Percentiles rank a stretch among this genome's conserved stretches.
phyloP scores from a whole-genome alignment of 352 stramenopile species.

The Pythium apleroticum region DNA sequence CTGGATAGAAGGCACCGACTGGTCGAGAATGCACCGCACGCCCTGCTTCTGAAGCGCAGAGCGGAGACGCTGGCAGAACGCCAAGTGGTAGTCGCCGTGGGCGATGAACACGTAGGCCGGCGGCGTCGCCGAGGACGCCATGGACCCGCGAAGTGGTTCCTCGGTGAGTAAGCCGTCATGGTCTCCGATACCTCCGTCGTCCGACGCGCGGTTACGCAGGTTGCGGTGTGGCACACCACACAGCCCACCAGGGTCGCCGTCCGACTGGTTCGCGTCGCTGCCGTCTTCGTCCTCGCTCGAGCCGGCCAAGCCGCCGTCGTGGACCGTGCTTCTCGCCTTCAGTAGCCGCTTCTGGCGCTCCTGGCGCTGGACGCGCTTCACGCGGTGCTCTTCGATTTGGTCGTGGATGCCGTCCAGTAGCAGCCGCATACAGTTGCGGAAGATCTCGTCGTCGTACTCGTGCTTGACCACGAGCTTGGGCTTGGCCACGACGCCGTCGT shows the following conservation, averaged over 20 bases:
- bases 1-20: slow-evolving; percentile 50
- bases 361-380: slow-evolving; percentile 44
- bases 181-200: background rate
- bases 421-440: slow-evolving; percentile 60
- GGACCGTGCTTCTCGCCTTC: slow-evolving; percentile 24
- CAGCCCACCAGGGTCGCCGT: slow-evolving; percentile 13
- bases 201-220: slow-evolving; percentile 5
- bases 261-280: slow-evolving; percentile 9
- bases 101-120: slow-evolving; percentile 68
- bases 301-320: slow-evolving; percentile 9
- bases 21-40: slow-evolving; percentile 59
- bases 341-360: slow-evolving; percentile 33
- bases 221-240: slow-evolving; percentile 7
- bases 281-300: slow-evolving; percentile 25
- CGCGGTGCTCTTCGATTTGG: slow-evolving; percentile 78
- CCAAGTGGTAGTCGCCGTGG: slow-evolving; percentile 69
- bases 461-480: slow-evolving; percentile 29
- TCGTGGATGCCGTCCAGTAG: slow-evolving; percentile 81
- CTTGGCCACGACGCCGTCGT: slow-evolving; percentile 16
- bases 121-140: background rate
- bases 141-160: background rate
- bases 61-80: slow-evolving; percentile 63
- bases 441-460: slow-evolving; percentile 65
- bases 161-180: background rate
- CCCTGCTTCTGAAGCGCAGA: slow-evolving; percentile 57